Evolutionary conservation across 257 asterid genomes (phyloP).

Genomic region (Lavandula angustifolia): DNA sequence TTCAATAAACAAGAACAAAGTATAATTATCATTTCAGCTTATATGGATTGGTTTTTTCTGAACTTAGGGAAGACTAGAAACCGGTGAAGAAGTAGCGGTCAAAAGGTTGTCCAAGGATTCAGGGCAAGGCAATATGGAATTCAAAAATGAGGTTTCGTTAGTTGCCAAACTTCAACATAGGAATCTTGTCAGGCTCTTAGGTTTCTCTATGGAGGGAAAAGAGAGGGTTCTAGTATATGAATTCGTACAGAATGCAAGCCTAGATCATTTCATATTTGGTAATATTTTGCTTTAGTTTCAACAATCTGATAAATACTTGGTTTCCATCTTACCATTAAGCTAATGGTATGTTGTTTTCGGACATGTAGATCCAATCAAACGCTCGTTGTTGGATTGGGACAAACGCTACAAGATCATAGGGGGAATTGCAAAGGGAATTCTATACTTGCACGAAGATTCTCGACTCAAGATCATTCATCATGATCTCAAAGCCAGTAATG

Average conservation of each 20-base stretch:
- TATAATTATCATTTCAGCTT: background rate
- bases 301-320: background rate
- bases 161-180: conserved; percentile 40
- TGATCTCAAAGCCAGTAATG: conserved; percentile 45
- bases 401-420: conserved; percentile 42
- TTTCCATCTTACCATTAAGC: background rate
- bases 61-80: conserved; percentile 33
- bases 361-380: conserved; percentile 23
- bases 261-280: conserved; percentile 41
- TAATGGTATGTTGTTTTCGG: background rate
- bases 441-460: conserved; percentile 54
- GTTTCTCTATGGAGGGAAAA: conserved; percentile 32
- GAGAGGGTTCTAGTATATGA: conserved; percentile 36
- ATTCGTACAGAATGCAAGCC: conserved; percentile 35
- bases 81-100: conserved; percentile 36
- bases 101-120: conserved; percentile 36
- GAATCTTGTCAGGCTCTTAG: conserved; percentile 40
- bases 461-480: conserved; percentile 50
- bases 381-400: conserved; percentile 38
- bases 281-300: background rate
- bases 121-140: conserved; percentile 41
- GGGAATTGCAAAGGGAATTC: conserved; percentile 47
- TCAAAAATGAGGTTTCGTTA: conserved; percentile 42
- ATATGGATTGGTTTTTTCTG: background rate
- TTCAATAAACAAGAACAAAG: background rate